Base-by-base conservation (phyloP, 2,329 filamentous ascomycete genomes). In the Penicillium sp. region DNA sequence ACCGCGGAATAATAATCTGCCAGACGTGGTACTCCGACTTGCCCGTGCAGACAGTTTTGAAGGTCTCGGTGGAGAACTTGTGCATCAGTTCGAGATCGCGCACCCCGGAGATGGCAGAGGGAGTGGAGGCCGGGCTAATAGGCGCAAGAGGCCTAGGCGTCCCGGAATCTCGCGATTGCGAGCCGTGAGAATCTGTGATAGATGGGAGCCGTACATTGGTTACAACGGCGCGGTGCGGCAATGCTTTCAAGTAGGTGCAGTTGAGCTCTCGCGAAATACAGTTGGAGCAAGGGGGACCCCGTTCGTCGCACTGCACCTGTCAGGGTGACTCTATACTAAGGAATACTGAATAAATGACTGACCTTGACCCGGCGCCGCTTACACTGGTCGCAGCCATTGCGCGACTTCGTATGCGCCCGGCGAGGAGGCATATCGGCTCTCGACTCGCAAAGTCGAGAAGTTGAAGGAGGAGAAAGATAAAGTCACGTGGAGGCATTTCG, bases 31-130 rank as follows among this genome's bases (percentile, higher is more conserved):
- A 62, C 32, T 67, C 64, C 0, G 61, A 55, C 2, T 59, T 46
- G 10, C 63, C 54, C n/a, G 63, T 67, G 43, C 60, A 67, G 12
- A 77, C 67, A 32, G 70, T 72, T 20, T 66, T 66, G 54, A 71
- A 79, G 0, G 75, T 78, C 15, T 67, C 68, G 0, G 72, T 77
- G 1, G 75, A 72, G 69, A 74, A 80, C 25, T 73, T 73, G 53
- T 79, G 76, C 74, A 80, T 78, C 39, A 80, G 59, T 50, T 79
- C 76, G 7, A 80, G 66, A 49, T 78, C 76, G 3, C 65, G 64
- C 10, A 67, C 55, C 9, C 57, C 54, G 23, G 61, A 59, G 33
- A 52, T 50, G 15, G 49, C 38, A 10, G 56, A 49, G 18, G 54
- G 49, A 23, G 48, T 53, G n/a, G 49, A 55, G 28, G 53, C 47